A percentile compares a stretch with the other conserved stretches of the same genome.
Evolutionary conservation across 192 early-diverging fungal genomes (phyloP).

Genomic region (Geosiphon pyriformis): DNA sequence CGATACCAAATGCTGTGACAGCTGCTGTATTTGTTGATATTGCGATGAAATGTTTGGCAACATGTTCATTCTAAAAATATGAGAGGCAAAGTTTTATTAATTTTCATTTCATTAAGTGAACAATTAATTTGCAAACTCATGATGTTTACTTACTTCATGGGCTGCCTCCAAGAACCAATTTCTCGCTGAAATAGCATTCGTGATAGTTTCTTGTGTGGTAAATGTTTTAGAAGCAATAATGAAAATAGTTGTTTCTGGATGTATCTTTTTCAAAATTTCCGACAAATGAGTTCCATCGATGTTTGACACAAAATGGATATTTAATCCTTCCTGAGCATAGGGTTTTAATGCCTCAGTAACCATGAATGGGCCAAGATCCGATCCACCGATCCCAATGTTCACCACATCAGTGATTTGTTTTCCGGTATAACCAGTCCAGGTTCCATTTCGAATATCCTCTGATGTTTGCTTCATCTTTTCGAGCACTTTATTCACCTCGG

Average conservation of each 20-base stretch:
- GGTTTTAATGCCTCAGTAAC: conserved; percentile 98
- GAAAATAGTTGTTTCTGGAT: conserved; percentile 88
- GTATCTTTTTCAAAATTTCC: conserved; percentile 79
- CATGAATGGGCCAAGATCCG: conserved; percentile 97
- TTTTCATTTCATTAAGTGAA: background rate
- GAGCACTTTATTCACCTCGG: conserved; percentile 89
- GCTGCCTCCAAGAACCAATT: conserved; percentile 86
- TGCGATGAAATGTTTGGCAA: conserved; percentile 99
- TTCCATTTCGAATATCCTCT: conserved; percentile 77
- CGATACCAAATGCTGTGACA: conserved; percentile 90
- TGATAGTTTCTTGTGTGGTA: conserved; percentile 98
- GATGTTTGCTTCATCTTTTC: conserved; percentile 88
- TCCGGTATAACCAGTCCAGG: conserved; percentile 96
- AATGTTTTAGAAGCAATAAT: conserved; percentile 98
- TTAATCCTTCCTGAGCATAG: conserved; percentile 71
- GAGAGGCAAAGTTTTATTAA: background rate
- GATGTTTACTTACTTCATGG: conserved; percentile 60
- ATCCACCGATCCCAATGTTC: conserved; percentile 99
- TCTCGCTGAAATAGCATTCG: conserved; percentile 92
- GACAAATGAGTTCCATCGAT: conserved; percentile 98
- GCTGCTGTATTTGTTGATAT: conserved; percentile 90
- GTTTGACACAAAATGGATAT: conserved; percentile 95
- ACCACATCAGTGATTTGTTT: conserved; percentile 90
- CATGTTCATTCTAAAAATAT: conserved; percentile 55
- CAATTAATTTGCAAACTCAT: background rate